A percentile compares a stretch with the other conserved stretches of the same genome.
phyloP scores from a whole-genome alignment of 805 yeast species.

The Kodamaea fukazawae region DNA sequence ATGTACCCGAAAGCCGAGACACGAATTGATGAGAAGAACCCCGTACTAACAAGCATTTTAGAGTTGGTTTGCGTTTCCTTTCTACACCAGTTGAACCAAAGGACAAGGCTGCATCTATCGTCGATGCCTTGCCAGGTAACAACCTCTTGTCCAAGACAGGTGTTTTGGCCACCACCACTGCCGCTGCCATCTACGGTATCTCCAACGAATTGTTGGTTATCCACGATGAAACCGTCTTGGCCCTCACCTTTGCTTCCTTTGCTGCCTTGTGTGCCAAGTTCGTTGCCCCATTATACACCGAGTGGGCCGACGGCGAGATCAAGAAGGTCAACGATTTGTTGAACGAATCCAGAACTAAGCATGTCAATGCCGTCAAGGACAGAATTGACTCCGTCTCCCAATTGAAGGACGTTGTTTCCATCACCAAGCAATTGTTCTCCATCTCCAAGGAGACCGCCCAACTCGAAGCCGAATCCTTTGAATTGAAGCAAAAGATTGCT shows the following conservation, averaged over 20 bases:
- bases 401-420: conserved; percentile 86
- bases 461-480: conserved; percentile 92
- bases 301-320: conserved; percentile 87
- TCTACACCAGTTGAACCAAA: conserved; percentile 78
- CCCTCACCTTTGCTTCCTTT: conserved; percentile 77
- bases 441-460: conserved; percentile 95
- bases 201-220: conserved; percentile 89
- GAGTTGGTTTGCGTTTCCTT: conserved; percentile 62
- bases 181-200: conserved; percentile 91
- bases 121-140: conserved; percentile 93
- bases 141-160: conserved; percentile 88
- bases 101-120: conserved; percentile 83
- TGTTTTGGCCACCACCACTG: conserved; percentile 89
- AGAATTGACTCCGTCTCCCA: conserved; percentile 87
- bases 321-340: conserved; percentile 76
- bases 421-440: conserved; percentile 89
- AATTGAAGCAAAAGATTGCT: conserved; percentile 86
- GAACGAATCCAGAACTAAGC: conserved; percentile 85
- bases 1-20: conserved; percentile 20
- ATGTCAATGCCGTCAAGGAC: conserved; percentile 87
- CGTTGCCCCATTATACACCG: conserved; percentile 91
- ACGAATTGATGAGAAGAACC: background rate
- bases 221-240: conserved; percentile 89
- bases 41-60: conserved; percentile 32
- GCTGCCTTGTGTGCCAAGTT: conserved; percentile 74